Evolutionary conservation across 768 basidiomycete species (phyloP), one percentile per base, ranked within the genome.

Genomic region (Chalciporus piperatus): DNA sequence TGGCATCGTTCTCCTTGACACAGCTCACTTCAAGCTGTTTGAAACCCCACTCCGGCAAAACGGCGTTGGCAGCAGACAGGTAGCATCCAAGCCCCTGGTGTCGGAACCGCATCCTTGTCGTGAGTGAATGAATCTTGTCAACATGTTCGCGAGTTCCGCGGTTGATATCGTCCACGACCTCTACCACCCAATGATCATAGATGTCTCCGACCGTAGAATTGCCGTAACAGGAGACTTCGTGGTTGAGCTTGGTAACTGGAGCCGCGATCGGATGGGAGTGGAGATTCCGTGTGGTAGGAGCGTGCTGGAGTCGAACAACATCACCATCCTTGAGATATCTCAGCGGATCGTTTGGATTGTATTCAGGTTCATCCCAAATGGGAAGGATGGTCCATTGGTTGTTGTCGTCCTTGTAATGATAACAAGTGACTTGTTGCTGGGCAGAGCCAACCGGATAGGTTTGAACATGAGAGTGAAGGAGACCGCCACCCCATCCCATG

Each of bases 321-420:
- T 94, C 89, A 22, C 86, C 86, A 66, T 96, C 70, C 47, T 80
- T 68, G 53, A 98, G 75, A 76, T 75, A 98, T 40, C 76, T 75
- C 47, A 98, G 70, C 16, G 74, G 73, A 45, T 77, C 82, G 46
- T 88, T 79, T 4, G 81, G 82, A 59, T 92, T 78, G 62, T 87
- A 81, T 1, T 69, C 64, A 0, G 81, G 74, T 53, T 87, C 82
- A 30, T 87, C 81, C 97, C 96, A 98, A 1, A 75, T 76, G 6
- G 92, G 93, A 2, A 85, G 74, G 57, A 98, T 66, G 16, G 73
- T 61, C 89, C 92, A 98, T 41, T 98, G 78, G 73, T 99, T 99
- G 78, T 99, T 99, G 43, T 86, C 84, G 65, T 98, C 97, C 73
- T 97, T 98, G 82, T 99, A 98, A 73, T 99, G 97, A 68, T 98